phyloP scores from a whole-genome alignment of 306 rosid genomes.

The Glycine latifolia region DNA sequence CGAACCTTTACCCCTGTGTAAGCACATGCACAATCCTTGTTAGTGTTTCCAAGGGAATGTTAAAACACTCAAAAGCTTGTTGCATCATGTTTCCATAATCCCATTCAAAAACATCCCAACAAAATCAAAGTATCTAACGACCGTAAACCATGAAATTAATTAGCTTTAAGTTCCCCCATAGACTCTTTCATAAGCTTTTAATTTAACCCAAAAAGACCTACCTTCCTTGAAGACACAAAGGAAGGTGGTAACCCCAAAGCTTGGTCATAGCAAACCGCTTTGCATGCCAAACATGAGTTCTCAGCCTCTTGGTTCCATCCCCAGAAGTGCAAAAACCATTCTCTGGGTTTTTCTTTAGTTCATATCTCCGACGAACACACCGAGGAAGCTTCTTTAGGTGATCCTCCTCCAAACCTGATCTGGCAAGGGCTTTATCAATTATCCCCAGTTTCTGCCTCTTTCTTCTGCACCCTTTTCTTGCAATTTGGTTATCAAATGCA shows the following conservation, averaged over 20 bases:
- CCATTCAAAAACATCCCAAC: constrained; percentile 47
- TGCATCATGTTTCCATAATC: constrained; percentile 11
- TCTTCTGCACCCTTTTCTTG: constrained; percentile 50
- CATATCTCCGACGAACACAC: constrained; percentile 66
- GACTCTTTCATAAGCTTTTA: neutral
- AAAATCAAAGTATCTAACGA: constrained; percentile 20
- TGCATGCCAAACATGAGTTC: constrained; percentile 98
- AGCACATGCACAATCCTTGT: constrained; percentile 25
- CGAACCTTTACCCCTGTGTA: constrained; percentile 83
- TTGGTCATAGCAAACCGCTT: constrained; percentile 82
- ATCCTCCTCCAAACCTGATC: constrained; percentile 41
- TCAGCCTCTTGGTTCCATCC: constrained; percentile 85
- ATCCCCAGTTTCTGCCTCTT: constrained; percentile 49
- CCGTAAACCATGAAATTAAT: constrained; percentile 8
- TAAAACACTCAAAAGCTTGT: neutral
- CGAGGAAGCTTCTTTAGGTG: constrained; percentile 57
- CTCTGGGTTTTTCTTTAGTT: constrained; percentile 66
- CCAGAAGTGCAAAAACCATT: constrained; percentile 70
- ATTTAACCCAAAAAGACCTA: constrained; percentile 28
- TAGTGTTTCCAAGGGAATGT: constrained; percentile 34
- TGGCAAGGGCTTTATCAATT: constrained; percentile 36
- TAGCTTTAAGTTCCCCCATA: constrained; percentile 21
- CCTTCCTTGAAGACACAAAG: constrained; percentile 84
- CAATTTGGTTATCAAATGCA: constrained; percentile 58
- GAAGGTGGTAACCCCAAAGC: constrained; percentile 88